phyloP scores from a whole-genome alignment of 805 yeast species.

The Diddensiella santjacobensis region DNA sequence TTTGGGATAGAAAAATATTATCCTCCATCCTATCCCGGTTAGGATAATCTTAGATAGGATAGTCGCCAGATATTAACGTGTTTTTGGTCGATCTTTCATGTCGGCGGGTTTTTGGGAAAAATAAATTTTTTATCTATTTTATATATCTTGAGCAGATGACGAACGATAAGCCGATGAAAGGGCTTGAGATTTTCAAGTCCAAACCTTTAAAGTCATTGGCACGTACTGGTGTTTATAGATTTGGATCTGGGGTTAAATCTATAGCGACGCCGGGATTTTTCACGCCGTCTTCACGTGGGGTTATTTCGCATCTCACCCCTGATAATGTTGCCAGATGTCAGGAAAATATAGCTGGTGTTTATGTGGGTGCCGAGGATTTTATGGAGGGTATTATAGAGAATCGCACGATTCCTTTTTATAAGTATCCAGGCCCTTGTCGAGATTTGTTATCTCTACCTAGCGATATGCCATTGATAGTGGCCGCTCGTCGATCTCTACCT shows the following conservation, averaged over 20 bases:
- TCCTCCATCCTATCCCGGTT: no score
- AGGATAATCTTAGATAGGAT: no score
- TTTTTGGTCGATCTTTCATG: no score
- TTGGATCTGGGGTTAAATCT: conserved; percentile 9
- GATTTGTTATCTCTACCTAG: conserved; percentile 31
- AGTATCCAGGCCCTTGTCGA: conserved; percentile 12
- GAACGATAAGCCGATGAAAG: conserved; percentile 2
- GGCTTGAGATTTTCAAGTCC: neutral
- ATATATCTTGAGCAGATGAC: no score
- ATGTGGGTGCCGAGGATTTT: conserved; percentile 38
- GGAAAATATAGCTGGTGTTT: conserved; percentile 25
- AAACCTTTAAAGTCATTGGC: conserved; percentile 19
- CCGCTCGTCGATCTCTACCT: conserved; percentile 32
- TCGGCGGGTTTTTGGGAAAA: no score
- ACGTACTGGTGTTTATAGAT: conserved; percentile 23
- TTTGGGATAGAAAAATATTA: no score
- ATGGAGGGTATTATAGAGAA: conserved; percentile 27
- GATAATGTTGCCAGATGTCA: conserved; percentile 30
- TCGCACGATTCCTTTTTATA: conserved; percentile 14
- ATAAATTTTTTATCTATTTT: no score
- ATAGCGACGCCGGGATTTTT: conserved; percentile 34
- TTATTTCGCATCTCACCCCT: conserved; percentile 42
- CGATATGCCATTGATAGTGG: conserved; percentile 26
- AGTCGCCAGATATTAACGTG: no score
- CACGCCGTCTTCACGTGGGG: conserved; percentile 38